Conservation (phyloP, 495 filamentous ascomycete genomes). For the Schizothecium vesticola region DNA sequence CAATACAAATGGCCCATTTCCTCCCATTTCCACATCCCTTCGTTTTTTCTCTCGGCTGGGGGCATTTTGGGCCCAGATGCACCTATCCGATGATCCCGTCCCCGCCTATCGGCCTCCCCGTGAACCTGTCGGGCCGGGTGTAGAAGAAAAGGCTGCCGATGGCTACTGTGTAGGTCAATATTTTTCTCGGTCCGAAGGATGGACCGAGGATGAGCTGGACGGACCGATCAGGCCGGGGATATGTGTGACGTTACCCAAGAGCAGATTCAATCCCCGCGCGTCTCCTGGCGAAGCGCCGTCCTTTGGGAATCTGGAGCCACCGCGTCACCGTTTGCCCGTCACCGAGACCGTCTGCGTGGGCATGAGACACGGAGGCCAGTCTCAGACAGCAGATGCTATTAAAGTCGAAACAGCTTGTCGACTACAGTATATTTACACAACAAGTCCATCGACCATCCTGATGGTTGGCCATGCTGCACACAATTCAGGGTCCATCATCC, state of each 20-base stretch:
- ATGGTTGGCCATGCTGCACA: neutral
- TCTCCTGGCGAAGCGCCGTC: neutral
- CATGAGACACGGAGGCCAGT: neutral
- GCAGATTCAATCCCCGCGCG: neutral
- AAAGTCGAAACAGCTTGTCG: neutral
- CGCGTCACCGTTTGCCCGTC: neutral
- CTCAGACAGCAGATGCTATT: too few relatives aligned
- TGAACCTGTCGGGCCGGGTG: neutral
- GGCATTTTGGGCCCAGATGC: neutral
- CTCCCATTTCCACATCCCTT: too few relatives aligned
- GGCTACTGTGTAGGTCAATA: too few relatives aligned
- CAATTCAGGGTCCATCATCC: neutral
- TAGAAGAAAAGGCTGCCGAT: neutral
- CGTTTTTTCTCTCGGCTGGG: too few relatives aligned
- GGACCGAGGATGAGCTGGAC: neutral
- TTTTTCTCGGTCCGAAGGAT: neutral
- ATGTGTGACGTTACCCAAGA: neutral
- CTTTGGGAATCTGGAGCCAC: neutral
- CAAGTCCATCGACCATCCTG: neutral
- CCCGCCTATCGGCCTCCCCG: too few relatives aligned
- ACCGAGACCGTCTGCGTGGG: neutral
- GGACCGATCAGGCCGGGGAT: neutral
- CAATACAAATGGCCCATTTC: neutral
- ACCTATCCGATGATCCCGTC: neutral
- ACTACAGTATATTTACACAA: neutral